phyloP scores from a whole-genome alignment of 257 asterid genomes.

The Solanum acaule region DNA sequence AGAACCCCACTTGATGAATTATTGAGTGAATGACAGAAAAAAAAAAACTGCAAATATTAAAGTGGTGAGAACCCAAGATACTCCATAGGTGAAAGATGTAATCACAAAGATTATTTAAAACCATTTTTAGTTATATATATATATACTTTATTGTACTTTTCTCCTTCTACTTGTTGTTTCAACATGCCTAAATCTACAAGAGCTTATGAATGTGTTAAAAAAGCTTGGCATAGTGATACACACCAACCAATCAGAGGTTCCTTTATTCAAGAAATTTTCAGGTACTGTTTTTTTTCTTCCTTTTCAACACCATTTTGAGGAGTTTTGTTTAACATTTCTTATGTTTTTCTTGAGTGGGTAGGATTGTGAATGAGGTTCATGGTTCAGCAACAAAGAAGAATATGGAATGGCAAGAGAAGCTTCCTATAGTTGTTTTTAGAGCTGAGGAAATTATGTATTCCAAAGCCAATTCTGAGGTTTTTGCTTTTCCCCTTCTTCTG shows the following conservation, averaged over 20 bases:
- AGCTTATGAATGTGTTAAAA: conserved; percentile 87
- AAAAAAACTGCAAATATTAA: background rate
- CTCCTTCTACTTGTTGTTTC: conserved; percentile 6
- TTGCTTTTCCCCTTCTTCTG: background rate
- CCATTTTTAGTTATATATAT: background rate
- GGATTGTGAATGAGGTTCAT: conserved; percentile 69
- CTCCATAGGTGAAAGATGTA: background rate
- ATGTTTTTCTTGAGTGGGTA: background rate
- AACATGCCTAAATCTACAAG: conserved; percentile 89
- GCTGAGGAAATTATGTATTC: conserved; percentile 93
- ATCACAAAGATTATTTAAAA: background rate
- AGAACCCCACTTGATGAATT: background rate
- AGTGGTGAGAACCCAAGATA: background rate
- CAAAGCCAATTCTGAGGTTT: conserved; percentile 89
- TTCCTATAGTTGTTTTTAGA: conserved; percentile 81
- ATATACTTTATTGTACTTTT: background rate
- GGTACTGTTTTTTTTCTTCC: conserved; percentile 19
- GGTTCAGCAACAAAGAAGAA: conserved; percentile 62
- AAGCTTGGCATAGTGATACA: conserved; percentile 97
- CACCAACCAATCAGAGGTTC: conserved; percentile 91
- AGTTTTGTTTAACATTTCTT: background rate
- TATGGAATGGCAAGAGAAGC: conserved; percentile 91
- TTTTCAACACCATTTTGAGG: background rate
- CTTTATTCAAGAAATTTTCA: conserved; percentile 86
- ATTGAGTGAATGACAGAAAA: background rate